phyloP scores from a whole-genome alignment of 345 rosid genomes.

The Bruguiera gymnorhiza region DNA sequence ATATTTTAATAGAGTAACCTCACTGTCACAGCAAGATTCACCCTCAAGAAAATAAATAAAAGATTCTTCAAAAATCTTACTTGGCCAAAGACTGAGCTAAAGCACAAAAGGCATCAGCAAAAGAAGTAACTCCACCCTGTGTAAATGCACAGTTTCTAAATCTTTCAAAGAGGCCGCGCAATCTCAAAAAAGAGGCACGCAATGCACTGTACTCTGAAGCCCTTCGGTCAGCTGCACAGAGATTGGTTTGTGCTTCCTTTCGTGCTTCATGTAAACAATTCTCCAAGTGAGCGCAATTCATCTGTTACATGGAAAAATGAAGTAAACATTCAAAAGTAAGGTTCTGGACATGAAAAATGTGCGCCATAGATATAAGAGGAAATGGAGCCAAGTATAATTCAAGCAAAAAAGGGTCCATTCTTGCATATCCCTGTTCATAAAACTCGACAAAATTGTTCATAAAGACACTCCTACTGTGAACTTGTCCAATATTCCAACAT shows the following conservation, averaged over 20 bases:
- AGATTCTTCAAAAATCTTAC: slow-evolving; percentile 45
- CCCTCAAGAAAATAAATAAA: not conserved
- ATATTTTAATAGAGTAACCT: too few relatives aligned
- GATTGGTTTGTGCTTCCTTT: slow-evolving; percentile 96
- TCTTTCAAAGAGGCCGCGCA: slow-evolving; percentile 82
- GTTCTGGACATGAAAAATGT: too few relatives aligned
- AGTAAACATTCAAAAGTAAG: not conserved
- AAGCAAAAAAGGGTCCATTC: not conserved
- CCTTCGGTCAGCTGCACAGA: slow-evolving; percentile 87
- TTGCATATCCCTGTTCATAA: too few relatives aligned
- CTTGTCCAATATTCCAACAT: too few relatives aligned
- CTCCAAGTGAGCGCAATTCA: slow-evolving; percentile 98
- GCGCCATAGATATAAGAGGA: not conserved
- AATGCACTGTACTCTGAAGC: slow-evolving; percentile 78
- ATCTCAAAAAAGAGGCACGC: slow-evolving; percentile 85
- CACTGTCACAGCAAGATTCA: not conserved
- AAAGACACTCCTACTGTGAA: too few relatives aligned
- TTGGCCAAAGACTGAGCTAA: slow-evolving; percentile 87
- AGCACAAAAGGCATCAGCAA: slow-evolving; percentile 72
- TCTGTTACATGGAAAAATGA: slow-evolving; percentile 37
- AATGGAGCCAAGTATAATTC: slow-evolving; percentile 1
- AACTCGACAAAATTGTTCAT: too few relatives aligned
- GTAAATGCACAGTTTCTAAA: slow-evolving; percentile 59
- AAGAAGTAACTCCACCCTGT: slow-evolving; percentile 62
- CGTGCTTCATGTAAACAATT: slow-evolving; percentile 98